These are phyloP conservation scores for Tremella fuciformis DNA, from an alignment of 768 basidiomycete species.

Conservation along the genomic window DNA sequence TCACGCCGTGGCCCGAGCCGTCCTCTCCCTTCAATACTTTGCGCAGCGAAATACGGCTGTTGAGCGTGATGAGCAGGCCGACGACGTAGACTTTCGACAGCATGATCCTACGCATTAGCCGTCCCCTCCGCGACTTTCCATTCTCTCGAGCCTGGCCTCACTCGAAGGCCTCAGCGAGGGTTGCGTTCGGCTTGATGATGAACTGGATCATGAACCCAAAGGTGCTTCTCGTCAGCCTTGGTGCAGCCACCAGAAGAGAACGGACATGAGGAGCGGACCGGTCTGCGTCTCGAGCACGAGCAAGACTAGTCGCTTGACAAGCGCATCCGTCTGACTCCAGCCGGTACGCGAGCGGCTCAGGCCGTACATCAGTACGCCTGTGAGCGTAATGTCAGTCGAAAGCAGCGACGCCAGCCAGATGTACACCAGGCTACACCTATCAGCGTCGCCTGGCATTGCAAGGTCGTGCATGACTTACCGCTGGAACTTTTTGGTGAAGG, in stretches of 20 bases:
- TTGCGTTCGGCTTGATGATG: slow-evolving; percentile 16
- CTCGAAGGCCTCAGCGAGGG: slow-evolving; percentile 18
- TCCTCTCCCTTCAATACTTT: slow-evolving; percentile 3
- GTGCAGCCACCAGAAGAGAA: too few species aligned
- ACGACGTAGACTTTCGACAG: slow-evolving; percentile 21
- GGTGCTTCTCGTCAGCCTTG: too few species aligned
- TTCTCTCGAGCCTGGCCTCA: slow-evolving; percentile 4
- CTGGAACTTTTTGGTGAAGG: neutral
- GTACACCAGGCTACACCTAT: neutral
- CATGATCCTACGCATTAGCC: slow-evolving; percentile 6
- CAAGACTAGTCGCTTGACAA: slow-evolving; percentile 4
- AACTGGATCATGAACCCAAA: slow-evolving; percentile 20
- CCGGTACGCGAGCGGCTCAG: slow-evolving; percentile 13
- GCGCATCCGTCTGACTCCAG: slow-evolving; percentile 5
- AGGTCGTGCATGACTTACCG: neutral
- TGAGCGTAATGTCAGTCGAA: slow-evolving; percentile 10
- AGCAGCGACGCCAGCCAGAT: neutral
- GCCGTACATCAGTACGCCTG: slow-evolving; percentile 8
- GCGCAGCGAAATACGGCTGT: slow-evolving; percentile 15
- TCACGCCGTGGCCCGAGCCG: neutral
- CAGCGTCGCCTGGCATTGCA: neutral
- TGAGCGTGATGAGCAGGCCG: slow-evolving; percentile 15
- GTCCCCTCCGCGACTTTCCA: neutral
- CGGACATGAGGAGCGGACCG: neutral
- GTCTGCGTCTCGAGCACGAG: slow-evolving; percentile 3